Evolutionary conservation across 208 protist species (phyloP).

Genomic region (Angomonas ambiguus): DNA sequence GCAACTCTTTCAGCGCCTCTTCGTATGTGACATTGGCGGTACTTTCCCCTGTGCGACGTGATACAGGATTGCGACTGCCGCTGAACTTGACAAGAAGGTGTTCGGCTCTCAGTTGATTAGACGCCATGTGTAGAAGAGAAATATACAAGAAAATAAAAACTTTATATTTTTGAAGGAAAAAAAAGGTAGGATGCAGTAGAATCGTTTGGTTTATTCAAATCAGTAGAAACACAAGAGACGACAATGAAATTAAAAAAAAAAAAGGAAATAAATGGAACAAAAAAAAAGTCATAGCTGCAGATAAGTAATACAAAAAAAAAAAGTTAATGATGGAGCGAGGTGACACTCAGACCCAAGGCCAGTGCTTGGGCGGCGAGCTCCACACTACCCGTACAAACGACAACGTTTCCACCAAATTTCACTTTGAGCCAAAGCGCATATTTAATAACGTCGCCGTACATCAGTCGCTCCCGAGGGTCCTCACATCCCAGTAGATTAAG

Average conservation of each 20-base stretch:
- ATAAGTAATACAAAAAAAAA: background rate
- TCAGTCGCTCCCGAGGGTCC: conserved; percentile 35
- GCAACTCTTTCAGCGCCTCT: conserved; percentile 65
- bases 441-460: conserved; percentile 36
- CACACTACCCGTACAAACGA: conserved; percentile 65
- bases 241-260: background rate
- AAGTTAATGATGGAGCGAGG: background rate
- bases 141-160: background rate
- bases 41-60: conserved; percentile 66
- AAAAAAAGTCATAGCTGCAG: background rate
- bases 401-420: conserved; percentile 25
- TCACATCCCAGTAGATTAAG: conserved; percentile 39
- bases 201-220: background rate
- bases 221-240: background rate
- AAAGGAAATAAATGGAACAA: background rate
- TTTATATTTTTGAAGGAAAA: conserved; percentile 3
- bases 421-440: conserved; percentile 41
- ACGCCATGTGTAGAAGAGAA: conserved; percentile 19
- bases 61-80: conserved; percentile 88
- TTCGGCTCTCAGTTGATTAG: conserved; percentile 41
- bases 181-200: background rate
- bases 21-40: conserved; percentile 65
- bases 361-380: conserved; percentile 63
- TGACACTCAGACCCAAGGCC: conserved; percentile 45
- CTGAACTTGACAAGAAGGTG: conserved; percentile 90